Conservation (phyloP, 768 basidiomycete genomes). For the Amanita rubescens region DNA sequence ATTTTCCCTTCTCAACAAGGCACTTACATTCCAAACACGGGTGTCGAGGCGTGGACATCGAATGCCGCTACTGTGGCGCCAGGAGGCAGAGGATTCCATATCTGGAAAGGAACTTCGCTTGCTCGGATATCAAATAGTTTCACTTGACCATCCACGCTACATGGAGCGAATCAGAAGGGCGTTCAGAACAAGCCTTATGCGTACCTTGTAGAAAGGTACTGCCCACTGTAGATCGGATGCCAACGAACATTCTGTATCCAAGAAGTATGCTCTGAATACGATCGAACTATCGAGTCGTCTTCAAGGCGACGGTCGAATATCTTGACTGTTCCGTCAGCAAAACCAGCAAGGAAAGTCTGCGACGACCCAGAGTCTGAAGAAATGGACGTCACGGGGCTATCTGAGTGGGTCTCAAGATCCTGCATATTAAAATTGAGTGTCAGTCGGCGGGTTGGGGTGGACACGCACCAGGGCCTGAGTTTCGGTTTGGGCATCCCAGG, state of each 20-base stretch:
- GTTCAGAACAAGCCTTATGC: constrained; percentile 13
- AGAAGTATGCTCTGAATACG: constrained; percentile 66
- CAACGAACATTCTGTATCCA: constrained; percentile 92
- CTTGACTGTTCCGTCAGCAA: constrained; percentile 86
- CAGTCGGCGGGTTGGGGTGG: not conserved
- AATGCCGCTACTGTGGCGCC: constrained; percentile 67
- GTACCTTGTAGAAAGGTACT: constrained; percentile 84
- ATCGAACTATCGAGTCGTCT: constrained; percentile 75
- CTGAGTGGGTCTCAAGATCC: constrained; percentile 87
- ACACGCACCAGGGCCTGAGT: constrained; percentile 57
- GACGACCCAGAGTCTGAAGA: constrained; percentile 68
- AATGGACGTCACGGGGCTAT: constrained; percentile 84
- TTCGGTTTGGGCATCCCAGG: constrained; percentile 96
- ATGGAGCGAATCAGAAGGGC: not conserved
- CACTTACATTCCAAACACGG: constrained; percentile 81
- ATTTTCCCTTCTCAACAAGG: not conserved
- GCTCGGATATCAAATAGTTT: constrained; percentile 87
- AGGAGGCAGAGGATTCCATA: constrained; percentile 57
- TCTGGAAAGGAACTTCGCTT: constrained; percentile 46
- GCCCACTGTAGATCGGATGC: constrained; percentile 60
- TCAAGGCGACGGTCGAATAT: constrained; percentile 89
- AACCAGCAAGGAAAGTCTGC: constrained; percentile 81
- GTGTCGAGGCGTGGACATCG: constrained; percentile 77
- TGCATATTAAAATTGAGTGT: constrained; percentile 23
- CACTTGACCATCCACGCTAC: constrained; percentile 82